Base-by-base conservation (phyloP, 2,329 filamentous ascomycete genomes). In the Dryadomyces sulphureus region DNA sequence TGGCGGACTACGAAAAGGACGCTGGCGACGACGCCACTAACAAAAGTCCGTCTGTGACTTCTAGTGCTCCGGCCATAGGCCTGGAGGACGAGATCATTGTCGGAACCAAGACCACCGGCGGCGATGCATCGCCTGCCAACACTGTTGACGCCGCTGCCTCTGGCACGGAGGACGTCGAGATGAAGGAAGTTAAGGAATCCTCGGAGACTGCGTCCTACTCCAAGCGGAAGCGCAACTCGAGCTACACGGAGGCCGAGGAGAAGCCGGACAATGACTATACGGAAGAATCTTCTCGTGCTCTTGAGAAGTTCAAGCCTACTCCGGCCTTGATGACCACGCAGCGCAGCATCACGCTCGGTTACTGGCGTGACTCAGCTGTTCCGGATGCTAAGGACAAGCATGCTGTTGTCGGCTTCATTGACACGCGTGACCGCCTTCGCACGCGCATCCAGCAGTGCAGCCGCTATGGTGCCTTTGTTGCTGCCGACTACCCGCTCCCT, bases 361-460 rank as follows among this genome's bases (percentile, higher is more conserved):
- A 74, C 45, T 81, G 77, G 77, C 66, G 75, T 43, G 73, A 78
- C 42, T 79, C 76, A 0, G 61, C 62, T 4, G 68, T 73, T 1
- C 66, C 69, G 0, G 59, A 69, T 14, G 59, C 63, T 7, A 60
- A 60, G 2, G 65, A 67, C 14, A 78, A 75, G 54, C 77, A 80
- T 55, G 67, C 68, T 0, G 72, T 80, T 0, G 70, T 76, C 42
- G 77, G 75, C 5, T 80, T 79, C 49, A 79, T 80, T 42, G 77
- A 81, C 49, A 64, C 74, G 11, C 63, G 74, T 17, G 75, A 79
- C 45, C 67, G 76, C 1, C 65, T 81, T 2, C 72, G 77, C 22
- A 79, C 75, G 2, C 68, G 75, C 7, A 71, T 79, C 34, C 71
- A 76, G 53, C 61, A 64, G 0, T 61, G 63, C 42, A 74, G 68